Base-by-base conservation (phyloP, 176 grass and related monocot species). In the Chloris gayana region DNA sequence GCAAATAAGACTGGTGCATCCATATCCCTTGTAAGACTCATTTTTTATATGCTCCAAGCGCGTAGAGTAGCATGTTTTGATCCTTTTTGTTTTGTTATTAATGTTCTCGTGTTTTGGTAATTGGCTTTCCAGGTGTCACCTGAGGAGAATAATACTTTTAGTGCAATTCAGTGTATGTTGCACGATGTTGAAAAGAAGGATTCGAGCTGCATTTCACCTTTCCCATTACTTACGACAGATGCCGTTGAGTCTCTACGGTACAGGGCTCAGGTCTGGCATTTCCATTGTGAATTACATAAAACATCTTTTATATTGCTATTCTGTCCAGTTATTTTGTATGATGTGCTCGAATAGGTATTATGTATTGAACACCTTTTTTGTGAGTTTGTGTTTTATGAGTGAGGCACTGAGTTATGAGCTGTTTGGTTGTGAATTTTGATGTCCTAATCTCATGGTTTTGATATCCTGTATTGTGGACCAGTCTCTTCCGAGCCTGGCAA, bases 201-300 rank as follows among this genome's bases (percentile, higher is more conserved):
- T 44, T 31, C 71, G 2, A 82, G 71, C 27, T 88, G 76, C 69
- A 95, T 98, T 83, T 65, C 75, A 66, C 86, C 88, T 80, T 98
- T 98, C 71, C 95, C 92, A 32, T 81, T 95, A 62, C 95, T 98
- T 38, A 91, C 90, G 8, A 84, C 77, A 83, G 87, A 89, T 57
- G 92, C 95, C 11, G 90, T 98, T 7, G 90, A 93, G 42, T 92
- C 92, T 77, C 82, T 98, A 72, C 90, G 95, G 4, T 98, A 98
- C 38, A 94, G 95, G 51, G 81, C 92, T 86, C 89, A 98, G 92
- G 95, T 93, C 85, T 57, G n/a, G 47, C 35, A 50, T 79, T 19
- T 56, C 14, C 73, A 74, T 31, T 18, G 30, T 51, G 24, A 44
- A 79, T 63, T 49, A 27, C 58, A 67, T 84, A 17, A 69, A 75